phyloP scores from a whole-genome alignment of 176 grass and related monocot species.

The Eragrostis curvula region DNA sequence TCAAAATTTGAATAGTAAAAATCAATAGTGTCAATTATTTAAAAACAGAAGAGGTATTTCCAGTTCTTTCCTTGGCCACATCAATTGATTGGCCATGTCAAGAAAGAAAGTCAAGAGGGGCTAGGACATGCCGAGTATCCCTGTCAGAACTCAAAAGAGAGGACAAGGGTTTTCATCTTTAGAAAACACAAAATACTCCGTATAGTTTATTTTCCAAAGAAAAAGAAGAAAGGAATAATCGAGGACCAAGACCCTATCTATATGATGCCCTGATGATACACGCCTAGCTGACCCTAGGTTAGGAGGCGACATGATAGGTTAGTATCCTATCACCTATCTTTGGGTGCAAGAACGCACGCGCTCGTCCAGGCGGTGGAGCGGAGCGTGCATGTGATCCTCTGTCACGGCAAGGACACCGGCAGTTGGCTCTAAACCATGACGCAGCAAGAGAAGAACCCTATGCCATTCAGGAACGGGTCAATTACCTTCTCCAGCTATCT shows the following conservation, averaged over 20 bases:
- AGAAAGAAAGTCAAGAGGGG: conserved; percentile 38
- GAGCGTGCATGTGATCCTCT: conserved; percentile 38
- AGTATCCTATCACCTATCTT: no score
- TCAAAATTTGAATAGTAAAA: no score
- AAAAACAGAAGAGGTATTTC: no score
- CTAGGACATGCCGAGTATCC: no score
- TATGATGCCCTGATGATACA: background rate
- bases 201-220: background rate
- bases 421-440: background rate
- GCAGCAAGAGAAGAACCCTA: background rate
- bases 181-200: no score
- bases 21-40: no score
- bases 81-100: conserved; percentile 22
- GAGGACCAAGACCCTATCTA: background rate
- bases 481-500: background rate
- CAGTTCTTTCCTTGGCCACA: conserved; percentile 3
- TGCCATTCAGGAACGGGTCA: background rate
- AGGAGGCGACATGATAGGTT: no score
- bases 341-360: no score
- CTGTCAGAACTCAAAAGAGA: no score
- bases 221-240: conserved; percentile 20
- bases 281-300: background rate
- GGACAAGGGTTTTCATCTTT: no score
- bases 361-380: no score
- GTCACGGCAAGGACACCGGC: conserved; percentile 19